These are phyloP conservation scores for Aspergillus fumigatiaffinis DNA, from an alignment of 2,329 filamentous ascomycete species.

Conservation along the genomic window DNA sequence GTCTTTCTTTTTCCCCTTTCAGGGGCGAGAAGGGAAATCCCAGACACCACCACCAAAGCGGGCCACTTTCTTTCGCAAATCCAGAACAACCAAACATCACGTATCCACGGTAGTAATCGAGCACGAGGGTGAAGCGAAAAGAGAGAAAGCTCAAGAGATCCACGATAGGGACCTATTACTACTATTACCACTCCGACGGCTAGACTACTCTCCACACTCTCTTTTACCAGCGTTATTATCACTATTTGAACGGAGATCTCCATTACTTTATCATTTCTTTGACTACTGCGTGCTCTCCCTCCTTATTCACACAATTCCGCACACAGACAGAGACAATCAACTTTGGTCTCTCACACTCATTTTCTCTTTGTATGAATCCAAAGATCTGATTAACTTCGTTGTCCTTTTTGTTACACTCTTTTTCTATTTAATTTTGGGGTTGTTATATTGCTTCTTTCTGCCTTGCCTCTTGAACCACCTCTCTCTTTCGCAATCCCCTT, in stretches of 20 bases:
- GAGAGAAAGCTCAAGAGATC: not conserved
- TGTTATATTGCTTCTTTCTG: conserved; percentile 1
- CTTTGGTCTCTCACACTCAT: not conserved
- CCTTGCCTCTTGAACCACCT: not conserved
- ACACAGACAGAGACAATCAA: not conserved
- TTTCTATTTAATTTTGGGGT: not conserved
- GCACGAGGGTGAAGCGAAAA: not conserved
- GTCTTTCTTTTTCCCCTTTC: not conserved
- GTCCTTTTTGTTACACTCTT: not conserved
- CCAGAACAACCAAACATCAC: not conserved
- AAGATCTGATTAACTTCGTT: not conserved
- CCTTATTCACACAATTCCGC: not conserved
- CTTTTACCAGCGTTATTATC: not conserved
- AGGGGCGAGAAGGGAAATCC: not conserved
- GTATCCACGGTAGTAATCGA: not conserved
- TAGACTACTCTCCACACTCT: not conserved
- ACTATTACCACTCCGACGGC: not conserved
- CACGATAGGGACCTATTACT: not conserved
- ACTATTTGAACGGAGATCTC: not conserved
- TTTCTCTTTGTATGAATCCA: not conserved
- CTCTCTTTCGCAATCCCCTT: not conserved
- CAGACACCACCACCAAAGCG: not conserved
- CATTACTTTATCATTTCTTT: not conserved
- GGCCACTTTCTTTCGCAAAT: not conserved
- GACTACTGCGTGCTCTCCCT: not conserved